A percentile compares a stretch with the other conserved stretches of the same genome.
Conservation (phyloP, 345 rosid genomes). For the Salix udensis region DNA sequence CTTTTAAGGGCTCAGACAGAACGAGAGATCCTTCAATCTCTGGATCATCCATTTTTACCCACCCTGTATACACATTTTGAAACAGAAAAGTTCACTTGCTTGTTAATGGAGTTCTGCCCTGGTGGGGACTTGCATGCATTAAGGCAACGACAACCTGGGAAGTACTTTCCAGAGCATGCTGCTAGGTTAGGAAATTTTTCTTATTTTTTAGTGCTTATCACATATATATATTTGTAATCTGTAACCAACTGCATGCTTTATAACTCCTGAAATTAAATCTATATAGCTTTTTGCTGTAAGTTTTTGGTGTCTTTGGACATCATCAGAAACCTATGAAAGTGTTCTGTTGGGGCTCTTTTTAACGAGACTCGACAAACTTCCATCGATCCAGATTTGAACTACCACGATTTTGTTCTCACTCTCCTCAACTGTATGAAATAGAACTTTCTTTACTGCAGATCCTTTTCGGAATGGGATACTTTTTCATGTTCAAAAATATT, state of each 20-base stretch:
- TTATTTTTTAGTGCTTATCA: neutral
- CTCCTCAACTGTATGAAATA: too few species aligned
- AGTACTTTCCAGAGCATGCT: conserved; percentile 81
- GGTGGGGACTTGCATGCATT: conserved; percentile 87
- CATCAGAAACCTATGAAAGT: too few species aligned
- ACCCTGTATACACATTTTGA: conserved; percentile 82
- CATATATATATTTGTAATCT: neutral
- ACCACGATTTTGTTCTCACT: too few species aligned
- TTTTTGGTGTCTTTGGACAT: neutral
- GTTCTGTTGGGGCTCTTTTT: too few species aligned
- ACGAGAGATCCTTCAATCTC: conserved; percentile 73
- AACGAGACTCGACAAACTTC: too few species aligned
- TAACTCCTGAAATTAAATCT: neutral
- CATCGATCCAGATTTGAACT: too few species aligned
- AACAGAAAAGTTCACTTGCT: conserved; percentile 69
- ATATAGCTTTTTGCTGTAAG: neutral
- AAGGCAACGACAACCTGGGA: conserved; percentile 79
- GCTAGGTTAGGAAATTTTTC: conserved; percentile 51
- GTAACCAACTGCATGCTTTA: neutral
- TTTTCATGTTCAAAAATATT: too few species aligned
- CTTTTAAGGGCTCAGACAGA: conserved; percentile 86
- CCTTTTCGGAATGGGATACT: too few species aligned
- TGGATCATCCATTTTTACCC: conserved; percentile 92
- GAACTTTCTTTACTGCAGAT: too few species aligned
- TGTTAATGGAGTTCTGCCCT: conserved; percentile 99